Percentiles rank a stretch among this genome's conserved stretches.
Conservation (phyloP, 257 asterid species). For the Solanum commersonii region DNA sequence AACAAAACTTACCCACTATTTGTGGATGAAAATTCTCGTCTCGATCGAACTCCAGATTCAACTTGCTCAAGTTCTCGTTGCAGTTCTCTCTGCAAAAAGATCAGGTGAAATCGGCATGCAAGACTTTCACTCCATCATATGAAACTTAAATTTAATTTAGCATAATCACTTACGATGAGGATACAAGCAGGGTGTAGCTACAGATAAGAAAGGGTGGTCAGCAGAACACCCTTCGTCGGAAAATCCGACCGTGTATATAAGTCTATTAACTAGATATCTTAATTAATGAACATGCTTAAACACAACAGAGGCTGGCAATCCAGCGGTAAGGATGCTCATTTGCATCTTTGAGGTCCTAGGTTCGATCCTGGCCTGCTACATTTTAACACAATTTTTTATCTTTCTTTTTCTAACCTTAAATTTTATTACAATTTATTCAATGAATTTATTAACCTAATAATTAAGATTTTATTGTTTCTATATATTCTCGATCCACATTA, state of each 20-base stretch:
- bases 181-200: not conserved
- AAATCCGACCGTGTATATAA: not conserved
- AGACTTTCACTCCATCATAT: not conserved
- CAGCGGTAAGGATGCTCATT: not conserved
- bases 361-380: not conserved
- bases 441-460: not conserved
- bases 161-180: not conserved
- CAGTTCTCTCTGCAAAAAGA: constrained; percentile 70
- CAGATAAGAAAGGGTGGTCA: not conserved
- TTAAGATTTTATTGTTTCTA: not conserved
- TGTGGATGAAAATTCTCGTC: constrained; percentile 68
- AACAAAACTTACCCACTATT: constrained; percentile 56
- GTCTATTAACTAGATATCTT: not conserved
- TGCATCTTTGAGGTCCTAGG: not conserved
- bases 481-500: not conserved
- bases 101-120: not conserved
- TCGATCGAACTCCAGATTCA: constrained; percentile 76
- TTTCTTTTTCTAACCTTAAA: not conserved
- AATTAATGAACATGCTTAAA: not conserved
- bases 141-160: not conserved
- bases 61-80: constrained; percentile 93
- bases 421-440: not conserved
- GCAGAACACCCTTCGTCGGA: not conserved
- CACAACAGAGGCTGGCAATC: not conserved
- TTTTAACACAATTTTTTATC: not conserved